These are phyloP conservation scores for Ailanthus altissimus DNA, from an alignment of 345 rosid genomes.

Conservation along the genomic window DNA sequence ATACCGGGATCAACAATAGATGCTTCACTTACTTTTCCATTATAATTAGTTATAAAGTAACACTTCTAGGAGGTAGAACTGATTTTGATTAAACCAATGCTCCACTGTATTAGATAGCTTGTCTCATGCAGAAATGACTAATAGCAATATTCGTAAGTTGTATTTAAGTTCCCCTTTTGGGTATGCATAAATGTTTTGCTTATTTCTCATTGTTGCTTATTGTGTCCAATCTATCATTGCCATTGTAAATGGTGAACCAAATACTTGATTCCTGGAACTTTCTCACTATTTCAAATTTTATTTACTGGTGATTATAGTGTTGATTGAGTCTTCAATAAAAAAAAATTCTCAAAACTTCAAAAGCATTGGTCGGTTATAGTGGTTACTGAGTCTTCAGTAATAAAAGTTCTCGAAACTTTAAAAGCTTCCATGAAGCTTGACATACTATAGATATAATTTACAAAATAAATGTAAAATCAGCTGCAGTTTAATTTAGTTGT, in stretches of 20 bases:
- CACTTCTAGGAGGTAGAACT: slow-evolving; percentile 22
- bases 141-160: slow-evolving; percentile 9
- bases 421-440: neutral
- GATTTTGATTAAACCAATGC: slow-evolving; percentile 26
- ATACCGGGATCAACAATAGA: slow-evolving; percentile 25
- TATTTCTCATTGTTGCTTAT: slow-evolving; percentile 14
- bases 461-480: neutral
- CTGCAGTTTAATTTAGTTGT: slow-evolving; percentile 4
- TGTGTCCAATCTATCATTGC: neutral
- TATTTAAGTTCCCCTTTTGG: slow-evolving; percentile 10
- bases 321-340: neutral
- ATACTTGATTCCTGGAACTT: slow-evolving; percentile 1
- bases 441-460: neutral
- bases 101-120: slow-evolving; percentile 28
- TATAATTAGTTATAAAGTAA: slow-evolving; percentile 17
- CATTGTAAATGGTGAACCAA: slow-evolving; percentile 12
- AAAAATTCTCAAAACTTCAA: slow-evolving; percentile 6
- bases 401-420: slow-evolving; percentile 2
- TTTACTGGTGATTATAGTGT: neutral
- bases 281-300: neutral
- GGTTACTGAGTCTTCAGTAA: neutral
- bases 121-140: slow-evolving; percentile 18
- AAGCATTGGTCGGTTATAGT: neutral
- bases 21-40: slow-evolving; percentile 22
- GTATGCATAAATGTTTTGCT: neutral